Evolutionary conservation across 2,329 filamentous ascomycete genomes (phyloP).

Genomic region (Neofusicoccum cordaticola): DNA sequence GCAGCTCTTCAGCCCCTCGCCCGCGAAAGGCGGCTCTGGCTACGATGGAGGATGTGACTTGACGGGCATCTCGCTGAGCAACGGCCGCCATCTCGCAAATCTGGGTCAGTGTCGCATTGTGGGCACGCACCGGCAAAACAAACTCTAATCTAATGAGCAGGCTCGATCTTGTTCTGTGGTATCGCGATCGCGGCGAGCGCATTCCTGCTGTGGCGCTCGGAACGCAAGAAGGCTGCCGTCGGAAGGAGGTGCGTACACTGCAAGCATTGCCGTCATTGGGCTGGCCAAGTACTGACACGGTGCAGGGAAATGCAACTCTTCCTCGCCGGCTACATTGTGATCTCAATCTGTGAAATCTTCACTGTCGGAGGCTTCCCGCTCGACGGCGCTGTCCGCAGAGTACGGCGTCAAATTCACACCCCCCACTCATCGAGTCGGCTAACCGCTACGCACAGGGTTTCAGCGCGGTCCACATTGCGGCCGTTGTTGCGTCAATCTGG

Average conservation of each 20-base stretch:
- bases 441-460: slow-evolving; percentile 61
- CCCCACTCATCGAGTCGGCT: neutral
- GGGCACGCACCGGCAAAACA: neutral
- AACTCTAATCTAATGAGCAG: slow-evolving; percentile 43
- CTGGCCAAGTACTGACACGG: slow-evolving; percentile 25
- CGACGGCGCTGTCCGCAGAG: slow-evolving; percentile 65
- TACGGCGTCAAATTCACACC: slow-evolving; percentile 43
- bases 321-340: slow-evolving; percentile 77
- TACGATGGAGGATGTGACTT: slow-evolving; percentile 62
- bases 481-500: slow-evolving; percentile 86
- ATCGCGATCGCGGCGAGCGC: slow-evolving; percentile 68
- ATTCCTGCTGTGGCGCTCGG: slow-evolving; percentile 74
- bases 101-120: slow-evolving; percentile 60
- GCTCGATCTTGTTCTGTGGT: slow-evolving; percentile 81
- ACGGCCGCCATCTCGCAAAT: slow-evolving; percentile 70
- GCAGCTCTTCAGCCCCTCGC: slow-evolving; percentile 62
- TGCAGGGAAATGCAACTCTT: slow-evolving; percentile 94
- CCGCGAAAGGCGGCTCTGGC: slow-evolving; percentile 43
- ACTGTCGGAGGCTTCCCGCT: slow-evolving; percentile 87
- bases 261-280: neutral
- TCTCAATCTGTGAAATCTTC: slow-evolving; percentile 95
- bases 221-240: slow-evolving; percentile 89
- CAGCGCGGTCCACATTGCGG: slow-evolving; percentile 82
- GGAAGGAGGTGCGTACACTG: slow-evolving; percentile 67
- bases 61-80: slow-evolving; percentile 69